Base-by-base conservation (phyloP, 2,329 filamentous ascomycete genomes). In the Pseudogymnoascus sp. region DNA sequence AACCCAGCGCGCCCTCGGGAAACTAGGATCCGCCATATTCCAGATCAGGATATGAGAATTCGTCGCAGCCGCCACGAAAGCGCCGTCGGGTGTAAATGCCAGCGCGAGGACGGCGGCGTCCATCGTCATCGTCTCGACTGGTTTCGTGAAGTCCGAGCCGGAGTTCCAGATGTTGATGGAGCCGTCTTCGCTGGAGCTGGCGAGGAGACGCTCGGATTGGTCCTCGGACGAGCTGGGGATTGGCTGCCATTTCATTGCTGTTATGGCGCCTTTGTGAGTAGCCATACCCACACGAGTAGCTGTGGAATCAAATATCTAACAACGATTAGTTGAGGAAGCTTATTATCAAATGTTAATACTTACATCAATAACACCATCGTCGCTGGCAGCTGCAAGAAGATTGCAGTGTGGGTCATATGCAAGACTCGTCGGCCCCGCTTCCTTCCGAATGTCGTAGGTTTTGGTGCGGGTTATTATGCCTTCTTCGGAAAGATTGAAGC, bases 121-220 rank as follows among this genome's bases (percentile, higher is more conserved):
- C 81, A 87, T 86, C 0, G 82, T 86, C 75, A 87, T 80, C 62
- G 82, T 84, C 65, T 80, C 83, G 65, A 81, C 83, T 0, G 83
- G 75, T 67, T 83, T 84, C 66, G 77, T 79, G 62, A 85, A 82
- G 1, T 79, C 72, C 38, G 76, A 77, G 59, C 81, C 77, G 2
- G 80, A 83, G 67, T 87, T 85, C 82, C 84, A 87, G 25, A 87
- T 81, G 53, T 81, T 76, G 59, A 88, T 85, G 10, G 82, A 82
- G 23, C 83, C 83, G 67, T 88, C 84, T 65, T 87, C 84, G 23
- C 83, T 84, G 1, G 84, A 84, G 6, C 85, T 84, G 63, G 86
- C 78, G 3, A 87, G 74, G 23, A 85, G 77, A 35, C 71, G 67
- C 53, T 72, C 71, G 8, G 60, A 25, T 11, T 67, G 65, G 66